Evolutionary conservation across 2,329 filamentous ascomycete genomes (phyloP), one percentile per base, ranked within the genome.

Genomic region (Trichoderma citrinoviride): DNA sequence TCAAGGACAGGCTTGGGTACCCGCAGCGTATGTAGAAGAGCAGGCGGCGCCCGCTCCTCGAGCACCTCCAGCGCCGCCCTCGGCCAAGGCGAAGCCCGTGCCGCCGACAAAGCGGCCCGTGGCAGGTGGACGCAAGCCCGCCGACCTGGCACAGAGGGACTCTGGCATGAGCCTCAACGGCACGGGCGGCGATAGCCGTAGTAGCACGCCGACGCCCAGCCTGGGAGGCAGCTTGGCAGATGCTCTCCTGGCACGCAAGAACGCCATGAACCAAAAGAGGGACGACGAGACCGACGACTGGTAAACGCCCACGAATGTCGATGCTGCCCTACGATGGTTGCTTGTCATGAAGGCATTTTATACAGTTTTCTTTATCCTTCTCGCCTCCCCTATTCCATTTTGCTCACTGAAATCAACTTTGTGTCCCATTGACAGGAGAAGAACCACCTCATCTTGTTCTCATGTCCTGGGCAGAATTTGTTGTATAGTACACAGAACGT

Each of bases 11-110:
- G 95, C 93, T 58, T 99, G 95, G 95, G 87, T 95, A 3, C 95
- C 95, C 0, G 91, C 93, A 21, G 92, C 94, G 21, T 99, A 99
- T 73, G 89, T 99, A 8, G 90, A 98, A 78, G 93, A 97, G 78
- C 85, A 90, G 74, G 84, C 86, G 5, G 83, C 86, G 3, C 85
- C 87, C 25, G 84, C 88, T 7, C 88, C 91, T 15, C 88, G 89
- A 14, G 87, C 90, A 1, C 86, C 89, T 1, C 88, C 89, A 10
- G 87, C 90, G 1, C 86, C 89, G 1, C 88, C 89, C 10, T 87
- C 90, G 1, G 77, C 77, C 47, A 79, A 80, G 65, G 77, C 82
- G 3, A 93, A 93, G 77, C 87, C 90, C 0, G 87, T 88, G 25
- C 92, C 90, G 23, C 93, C 92, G 2, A 87, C 86, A 14, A 97